Evolutionary conservation across 805 yeast species (phyloP).

Genomic region (Lipomyces oligophaga): DNA sequence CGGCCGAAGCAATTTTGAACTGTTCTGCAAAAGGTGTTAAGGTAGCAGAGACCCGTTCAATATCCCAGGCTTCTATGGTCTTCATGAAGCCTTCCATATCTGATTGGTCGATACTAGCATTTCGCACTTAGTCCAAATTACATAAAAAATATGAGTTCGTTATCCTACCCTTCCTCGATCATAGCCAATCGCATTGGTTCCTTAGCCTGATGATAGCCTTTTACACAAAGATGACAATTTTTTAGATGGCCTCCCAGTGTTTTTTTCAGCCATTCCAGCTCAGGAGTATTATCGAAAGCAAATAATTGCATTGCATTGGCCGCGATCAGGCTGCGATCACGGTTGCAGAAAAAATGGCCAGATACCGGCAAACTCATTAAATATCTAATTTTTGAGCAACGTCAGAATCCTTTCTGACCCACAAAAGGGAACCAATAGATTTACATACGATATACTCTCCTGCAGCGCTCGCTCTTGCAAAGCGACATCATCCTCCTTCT

Average conservation of each 20-base stretch:
- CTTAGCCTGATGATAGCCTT: constrained; percentile 26
- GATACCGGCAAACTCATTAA: constrained; percentile 19
- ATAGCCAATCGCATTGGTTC: constrained; percentile 13
- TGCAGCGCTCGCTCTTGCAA: constrained; percentile 26
- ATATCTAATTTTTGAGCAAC: constrained; percentile 11
- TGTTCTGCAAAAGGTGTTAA: constrained; percentile 22
- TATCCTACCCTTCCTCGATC: constrained; percentile 18
- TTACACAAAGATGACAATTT: constrained; percentile 28
- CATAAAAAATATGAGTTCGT: neutral
- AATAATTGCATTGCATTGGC: constrained; percentile 22
- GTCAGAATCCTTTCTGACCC: neutral
- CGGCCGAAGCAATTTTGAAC: constrained; percentile 7
- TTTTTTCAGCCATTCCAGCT: constrained; percentile 24
- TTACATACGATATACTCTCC: constrained; percentile 21
- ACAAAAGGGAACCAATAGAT: neutral
- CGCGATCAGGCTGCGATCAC: constrained; percentile 12
- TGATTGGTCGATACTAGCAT: constrained; percentile 21
- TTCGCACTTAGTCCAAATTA: constrained; percentile 2
- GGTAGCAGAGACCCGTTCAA: constrained; percentile 13
- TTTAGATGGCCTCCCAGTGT: constrained; percentile 25
- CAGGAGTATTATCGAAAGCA: constrained; percentile 26
- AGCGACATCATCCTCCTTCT: constrained; percentile 17
- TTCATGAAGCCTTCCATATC: constrained; percentile 24
- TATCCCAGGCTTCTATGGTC: constrained; percentile 25
- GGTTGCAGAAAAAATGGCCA: constrained; percentile 20